Base-by-base conservation (phyloP, 2,329 filamentous ascomycete species). In the Ceratocystis smalleyi region DNA sequence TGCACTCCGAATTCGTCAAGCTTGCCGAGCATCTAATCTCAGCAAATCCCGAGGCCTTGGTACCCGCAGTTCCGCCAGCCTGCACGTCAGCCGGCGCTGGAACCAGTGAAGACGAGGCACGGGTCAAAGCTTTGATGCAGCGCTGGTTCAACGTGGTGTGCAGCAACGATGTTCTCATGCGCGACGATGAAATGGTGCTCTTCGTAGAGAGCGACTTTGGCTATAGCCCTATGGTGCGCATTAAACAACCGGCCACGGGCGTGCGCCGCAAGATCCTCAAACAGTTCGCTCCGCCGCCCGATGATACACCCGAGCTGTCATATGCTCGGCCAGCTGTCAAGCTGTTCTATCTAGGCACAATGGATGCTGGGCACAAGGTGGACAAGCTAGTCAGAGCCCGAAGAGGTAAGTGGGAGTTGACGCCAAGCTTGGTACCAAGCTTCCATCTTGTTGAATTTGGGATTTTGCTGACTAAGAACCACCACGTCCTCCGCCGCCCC, bases 141-240 rank as follows among this genome's bases (percentile, higher is more conserved):
- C 82, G 91, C 72, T 99, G 94, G 94, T 81, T 99, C 70, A 96
- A 95, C 74, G 88, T 89, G 66, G 87, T 99, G 22, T 95, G 94
- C 76, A 83, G 83, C 71, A 97, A 94, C 70, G 91, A 97, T 43
- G 85, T 95, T 0, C 82, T 99, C 6, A 95, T 96, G 79, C 84
- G 88, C 67, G 94, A 99, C 72, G 92, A 97, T 68, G 94, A 99
- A 76, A 92, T 97, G 84, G 84, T 96, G 4, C 85, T 97, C 67
- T 99, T 99, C 71, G 91, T 99, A n/a, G 94, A 99, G 76, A 96
- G 90, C 72, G 94, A 99, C 74, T 97, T 96, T 74, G 94, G 94
- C 49, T 99, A 99, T 75, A 96, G 91, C 71, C 94, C 94, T 1
- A 88, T 97, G 71, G 86, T 96, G 59, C 87, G 92, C 74, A 90